Evolutionary conservation across 1,284 basidiomycete genomes (phyloP).

Genomic region (Afroboletus lepidellus): DNA sequence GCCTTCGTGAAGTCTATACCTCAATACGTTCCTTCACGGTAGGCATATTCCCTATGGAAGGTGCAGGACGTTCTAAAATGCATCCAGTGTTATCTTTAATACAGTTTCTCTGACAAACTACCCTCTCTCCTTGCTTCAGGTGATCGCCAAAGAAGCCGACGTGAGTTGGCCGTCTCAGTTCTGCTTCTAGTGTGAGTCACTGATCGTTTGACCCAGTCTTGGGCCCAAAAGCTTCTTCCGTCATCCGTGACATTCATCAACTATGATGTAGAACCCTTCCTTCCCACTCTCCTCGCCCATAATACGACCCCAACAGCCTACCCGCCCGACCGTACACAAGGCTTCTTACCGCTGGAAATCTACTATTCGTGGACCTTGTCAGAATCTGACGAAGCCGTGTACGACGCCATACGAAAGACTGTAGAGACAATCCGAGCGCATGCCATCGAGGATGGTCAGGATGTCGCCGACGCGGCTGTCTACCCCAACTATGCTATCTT

Average conservation of each 20-base stretch:
- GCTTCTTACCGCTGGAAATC: slow-evolving; percentile 47
- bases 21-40: slow-evolving; percentile 6
- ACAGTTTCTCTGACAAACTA: slow-evolving; percentile 14
- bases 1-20: slow-evolving; percentile 25
- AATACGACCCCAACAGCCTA: slow-evolving; percentile 42
- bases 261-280: slow-evolving; percentile 58
- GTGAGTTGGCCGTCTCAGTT: slow-evolving; percentile 2
- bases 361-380: slow-evolving; percentile 44
- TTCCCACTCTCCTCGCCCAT: slow-evolving; percentile 38
- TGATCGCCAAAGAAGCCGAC: slow-evolving; percentile 9
- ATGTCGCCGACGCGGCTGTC: not conserved
- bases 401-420: not conserved
- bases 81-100: slow-evolving; percentile 14
- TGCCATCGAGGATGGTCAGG: not conserved
- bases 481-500: slow-evolving; percentile 23
- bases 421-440: not conserved
- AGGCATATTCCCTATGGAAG: not conserved
- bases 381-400: slow-evolving; percentile 38
- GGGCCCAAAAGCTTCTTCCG: not conserved
- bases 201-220: slow-evolving; percentile 8
- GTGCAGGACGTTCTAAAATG: not conserved
- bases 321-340: slow-evolving; percentile 42
- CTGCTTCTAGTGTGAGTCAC: not conserved
- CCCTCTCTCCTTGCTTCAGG: slow-evolving; percentile 8
- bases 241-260: slow-evolving; percentile 32